Evolutionary conservation across 129 eudicot genomes (phyloP), one percentile per base, ranked within the genome.

Genomic region (Dittrichia graveolens): DNA sequence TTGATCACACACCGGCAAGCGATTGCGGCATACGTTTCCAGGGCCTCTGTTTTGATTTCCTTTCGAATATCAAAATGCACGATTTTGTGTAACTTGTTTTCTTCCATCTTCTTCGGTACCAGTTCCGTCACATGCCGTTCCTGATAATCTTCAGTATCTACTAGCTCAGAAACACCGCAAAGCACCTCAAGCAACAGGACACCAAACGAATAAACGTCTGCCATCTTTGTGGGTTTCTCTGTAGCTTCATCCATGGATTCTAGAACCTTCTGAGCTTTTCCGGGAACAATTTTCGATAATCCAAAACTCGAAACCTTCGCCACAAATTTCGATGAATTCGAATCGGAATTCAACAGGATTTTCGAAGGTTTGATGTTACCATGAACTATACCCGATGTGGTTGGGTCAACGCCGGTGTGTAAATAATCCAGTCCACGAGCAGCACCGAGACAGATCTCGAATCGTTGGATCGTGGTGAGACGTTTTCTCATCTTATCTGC

Each of bases 381-480:
- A 5, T 78, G 82, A 61, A 42, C 54, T 31, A 78, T 78, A 10
- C 80, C 72, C 6, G 65, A 65, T 14, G 61, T 67, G 1, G 16
- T 16, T 3, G 56, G 8, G 34, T 77, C 75, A 24, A 69, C 76
- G 2, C 71, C 64, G n/a, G 77, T 61, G 39, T 78, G 82, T 50
- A 78, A 62, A 52, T 78, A 70, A 31, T 62, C 49, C 49, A 78
- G 66, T 7, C 82, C 82, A 70, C 77, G 77, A 41, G 82, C 82
- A 70, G 82, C 77, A 8, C 75, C 82, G 8, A 78, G 72, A 52
- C 82, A 78, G 72, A 78, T 78, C 72, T 78, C 77, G 4, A 78
- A 31, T 46, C 82, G 82, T 14, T 70, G 82, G 60, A 78, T 62
- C 13, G 82, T 78, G 0, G 50, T 70, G 42, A 78, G 82, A 31